Base-by-base conservation (phyloP, 495 filamentous ascomycete species). In the Ramalina intermedia region DNA sequence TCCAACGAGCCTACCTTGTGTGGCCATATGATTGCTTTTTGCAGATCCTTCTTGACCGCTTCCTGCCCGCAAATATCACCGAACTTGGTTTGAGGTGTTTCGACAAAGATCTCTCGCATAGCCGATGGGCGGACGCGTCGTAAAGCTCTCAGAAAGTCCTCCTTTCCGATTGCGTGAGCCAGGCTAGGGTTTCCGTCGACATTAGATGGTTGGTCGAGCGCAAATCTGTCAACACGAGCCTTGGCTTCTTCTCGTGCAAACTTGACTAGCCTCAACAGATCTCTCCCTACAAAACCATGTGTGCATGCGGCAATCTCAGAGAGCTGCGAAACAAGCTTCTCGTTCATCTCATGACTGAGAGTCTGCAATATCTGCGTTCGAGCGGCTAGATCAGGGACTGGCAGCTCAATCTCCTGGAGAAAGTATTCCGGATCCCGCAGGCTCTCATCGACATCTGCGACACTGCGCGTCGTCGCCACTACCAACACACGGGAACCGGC, bases 41-140 rank as follows among this genome's bases (percentile, higher is more conserved):
- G 70, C 17, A 89, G 69, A 56, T 73, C 62, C 51, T 76, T 69
- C 58, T 94, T 95, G 52, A 94, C 81, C 38, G 79, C 73, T 50
- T 83, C 77, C 55, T 93, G 84, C 11, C 91, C 91, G 40, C 87
- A 91, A 49, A 98, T 93, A 61, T 98, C 87, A 24, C 72, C 70
- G 87, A 87, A 98, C 57, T 72, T 74, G 41, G 94, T 80, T 43
- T 84, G 88, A 0, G 91, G 90, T 2, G 84, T 82, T 57, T 94
- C 83, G 43, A 95, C 65, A 60, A 93, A 85, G 29, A 95, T 78
- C 61, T 94, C 91, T 55, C 82, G 77, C 81, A 98, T 93, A 2
- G 87, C 85, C 11, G 81, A 88, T 13, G 91, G 90, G 8, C 80
- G 76, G 26, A 82, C 71, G 27, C 71, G 61, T 33, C 70, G 68